A percentile compares a stretch with the other conserved stretches of the same genome.
phyloP scores from a whole-genome alignment of 192 early-diverging fungal species.

The Phlyctochytrium bullatum region DNA sequence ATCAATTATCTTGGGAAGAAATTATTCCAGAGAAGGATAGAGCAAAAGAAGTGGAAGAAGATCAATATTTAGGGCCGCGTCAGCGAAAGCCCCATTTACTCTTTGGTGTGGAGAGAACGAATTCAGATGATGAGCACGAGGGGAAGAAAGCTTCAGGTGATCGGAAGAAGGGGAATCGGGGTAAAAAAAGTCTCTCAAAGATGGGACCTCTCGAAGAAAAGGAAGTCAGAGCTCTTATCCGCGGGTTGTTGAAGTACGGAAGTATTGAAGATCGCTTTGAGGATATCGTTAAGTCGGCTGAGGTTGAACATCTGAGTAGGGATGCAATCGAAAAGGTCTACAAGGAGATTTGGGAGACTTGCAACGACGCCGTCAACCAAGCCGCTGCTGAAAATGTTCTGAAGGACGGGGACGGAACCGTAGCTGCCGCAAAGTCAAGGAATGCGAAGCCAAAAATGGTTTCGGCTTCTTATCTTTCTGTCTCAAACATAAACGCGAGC shows the following conservation, averaged over 20 bases:
- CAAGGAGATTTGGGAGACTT: conserved; percentile 48
- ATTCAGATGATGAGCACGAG: conserved; percentile 17
- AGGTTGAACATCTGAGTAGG: conserved; percentile 56
- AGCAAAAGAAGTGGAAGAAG: conserved; percentile 61
- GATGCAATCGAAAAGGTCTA: conserved; percentile 47
- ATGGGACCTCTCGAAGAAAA: conserved; percentile 61
- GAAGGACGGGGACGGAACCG: conserved; percentile 21
- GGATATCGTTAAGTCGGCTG: conserved; percentile 77
- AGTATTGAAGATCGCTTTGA: conserved; percentile 74
- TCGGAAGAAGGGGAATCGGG: conserved; percentile 1
- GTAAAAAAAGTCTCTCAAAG: conserved; percentile 30
- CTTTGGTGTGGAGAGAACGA: conserved; percentile 26
- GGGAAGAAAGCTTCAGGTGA: not conserved
- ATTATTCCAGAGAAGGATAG: conserved; percentile 91
- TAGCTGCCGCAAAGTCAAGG: conserved; percentile 36
- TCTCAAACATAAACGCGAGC: conserved; percentile 83
- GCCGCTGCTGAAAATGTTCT: conserved; percentile 28
- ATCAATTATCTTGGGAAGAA: conserved; percentile 84
- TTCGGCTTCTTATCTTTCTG: conserved; percentile 71
- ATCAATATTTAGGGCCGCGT: conserved; percentile 22
- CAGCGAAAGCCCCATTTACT: conserved; percentile 14
- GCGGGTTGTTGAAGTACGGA: conserved; percentile 81
- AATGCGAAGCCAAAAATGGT: conserved; percentile 65
- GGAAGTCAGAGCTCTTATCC: conserved; percentile 78
- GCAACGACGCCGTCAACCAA: conserved; percentile 55